Conservation (phyloP, 169 alveolate genomes). For the Condylostoma magnum region DNA sequence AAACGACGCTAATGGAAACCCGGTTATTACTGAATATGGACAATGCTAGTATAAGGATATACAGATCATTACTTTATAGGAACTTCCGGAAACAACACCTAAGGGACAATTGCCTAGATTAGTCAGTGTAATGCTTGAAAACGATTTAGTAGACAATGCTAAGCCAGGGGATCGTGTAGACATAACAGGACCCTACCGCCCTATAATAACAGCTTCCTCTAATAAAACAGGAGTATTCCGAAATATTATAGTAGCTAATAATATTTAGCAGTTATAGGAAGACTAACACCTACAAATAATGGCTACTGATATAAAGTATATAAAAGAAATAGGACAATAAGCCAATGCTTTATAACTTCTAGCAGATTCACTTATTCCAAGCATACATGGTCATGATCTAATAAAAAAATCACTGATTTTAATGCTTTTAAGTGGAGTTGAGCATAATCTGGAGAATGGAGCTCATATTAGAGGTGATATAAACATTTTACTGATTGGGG, state of each 20-base stretch:
- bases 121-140: constrained; percentile 89
- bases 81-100: constrained; percentile 97
- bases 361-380: constrained; percentile 95
- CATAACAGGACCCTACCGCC: constrained; percentile 93
- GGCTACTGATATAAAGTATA: constrained; percentile 73
- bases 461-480: constrained; percentile 98
- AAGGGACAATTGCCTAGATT: constrained; percentile 97
- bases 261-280: constrained; percentile 65
- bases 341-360: constrained; percentile 83
- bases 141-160: constrained; percentile 91
- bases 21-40: constrained; percentile 91
- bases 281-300: constrained; percentile 63
- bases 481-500: constrained; percentile 96
- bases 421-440: constrained; percentile 95
- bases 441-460: constrained; percentile 86
- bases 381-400: constrained; percentile 94
- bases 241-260: constrained; percentile 91
- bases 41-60: constrained; percentile 90
- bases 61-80: constrained; percentile 93
- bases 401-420: constrained; percentile 93
- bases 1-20: constrained; percentile 82
- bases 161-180: constrained; percentile 97
- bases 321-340: constrained; percentile 70
- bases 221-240: constrained; percentile 86
- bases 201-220: constrained; percentile 75